Percentiles rank a stretch among this genome's conserved stretches.
Conservation (phyloP, 1,139 yeast species). For the Barnettozyma hawaiiensis region DNA sequence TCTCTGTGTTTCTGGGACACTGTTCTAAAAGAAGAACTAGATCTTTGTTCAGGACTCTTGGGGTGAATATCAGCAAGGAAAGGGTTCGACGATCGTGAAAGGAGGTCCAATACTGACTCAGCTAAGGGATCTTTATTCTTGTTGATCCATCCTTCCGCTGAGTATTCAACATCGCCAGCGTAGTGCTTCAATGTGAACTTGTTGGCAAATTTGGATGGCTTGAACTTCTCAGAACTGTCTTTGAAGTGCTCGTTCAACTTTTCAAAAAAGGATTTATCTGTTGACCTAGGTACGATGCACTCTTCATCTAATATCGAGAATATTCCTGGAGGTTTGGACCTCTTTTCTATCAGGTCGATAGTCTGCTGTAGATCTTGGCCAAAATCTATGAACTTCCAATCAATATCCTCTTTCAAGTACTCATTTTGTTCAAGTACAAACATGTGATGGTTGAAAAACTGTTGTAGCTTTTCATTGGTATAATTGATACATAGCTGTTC, state of each 20-base stretch:
- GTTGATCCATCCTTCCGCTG: slow-evolving; percentile 88
- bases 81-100: slow-evolving; percentile 51
- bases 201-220: slow-evolving; percentile 60
- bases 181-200: slow-evolving; percentile 85
- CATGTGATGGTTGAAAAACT: slow-evolving; percentile 96
- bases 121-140: slow-evolving; percentile 93
- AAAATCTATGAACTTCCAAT: slow-evolving; percentile 94
- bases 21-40: slow-evolving; percentile 50
- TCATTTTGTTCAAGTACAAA: slow-evolving; percentile 96
- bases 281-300: slow-evolving; percentile 88
- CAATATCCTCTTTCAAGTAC: slow-evolving; percentile 85
- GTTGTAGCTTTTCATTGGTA: slow-evolving; percentile 94
- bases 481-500: slow-evolving; percentile 96
- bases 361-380: slow-evolving; percentile 97
- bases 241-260: slow-evolving; percentile 52
- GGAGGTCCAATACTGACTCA: slow-evolving; percentile 58
- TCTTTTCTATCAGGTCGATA: slow-evolving; percentile 85
- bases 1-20: slow-evolving; percentile 85
- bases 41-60: slow-evolving; percentile 21
- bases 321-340: slow-evolving; percentile 73
- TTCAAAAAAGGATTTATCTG: slow-evolving; percentile 78
- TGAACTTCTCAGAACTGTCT: slow-evolving; percentile 49
- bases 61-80: slow-evolving; percentile 46
- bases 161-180: slow-evolving; percentile 93
- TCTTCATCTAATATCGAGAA: slow-evolving; percentile 89